Evolutionary conservation across 257 asterid species (phyloP).

Genomic region (Nicotiana tomentosiformis): DNA sequence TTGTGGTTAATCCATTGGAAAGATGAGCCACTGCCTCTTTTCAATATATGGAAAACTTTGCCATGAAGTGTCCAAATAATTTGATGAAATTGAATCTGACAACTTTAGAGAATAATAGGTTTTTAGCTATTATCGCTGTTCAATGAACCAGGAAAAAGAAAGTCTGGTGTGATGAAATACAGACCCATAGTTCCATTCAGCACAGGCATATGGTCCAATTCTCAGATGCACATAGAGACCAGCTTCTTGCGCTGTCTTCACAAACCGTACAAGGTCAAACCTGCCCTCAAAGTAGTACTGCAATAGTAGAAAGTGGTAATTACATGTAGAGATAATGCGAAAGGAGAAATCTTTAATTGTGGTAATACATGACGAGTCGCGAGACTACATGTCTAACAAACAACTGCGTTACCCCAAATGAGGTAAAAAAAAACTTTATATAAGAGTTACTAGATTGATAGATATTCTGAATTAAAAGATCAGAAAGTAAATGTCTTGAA

Average conservation of each 20-base stretch:
- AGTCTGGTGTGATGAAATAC: slow-evolving; percentile 13
- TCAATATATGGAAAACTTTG: neutral
- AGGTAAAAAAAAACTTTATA: neutral
- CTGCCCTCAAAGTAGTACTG: slow-evolving; percentile 70
- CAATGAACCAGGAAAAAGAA: neutral
- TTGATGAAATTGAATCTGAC: neutral
- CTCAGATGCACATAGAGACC: slow-evolving; percentile 68
- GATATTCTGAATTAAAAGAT: neutral
- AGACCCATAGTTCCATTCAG: slow-evolving; percentile 90
- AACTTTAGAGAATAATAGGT: neutral
- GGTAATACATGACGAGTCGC: neutral
- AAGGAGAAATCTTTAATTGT: neutral
- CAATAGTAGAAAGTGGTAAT: slow-evolving; percentile 12
- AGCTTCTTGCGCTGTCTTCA: slow-evolving; percentile 65
- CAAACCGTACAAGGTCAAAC: slow-evolving; percentile 65
- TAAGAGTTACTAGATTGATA: neutral
- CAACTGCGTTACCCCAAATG: neutral
- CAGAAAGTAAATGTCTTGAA: neutral
- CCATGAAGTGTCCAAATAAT: neutral
- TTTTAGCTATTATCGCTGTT: neutral
- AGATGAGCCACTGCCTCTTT: neutral
- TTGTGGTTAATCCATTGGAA: neutral
- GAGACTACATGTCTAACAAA: neutral
- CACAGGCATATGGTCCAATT: slow-evolving; percentile 84
- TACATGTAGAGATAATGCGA: neutral